Conservation (phyloP, 306 rosid genomes). For the Dicorynia guianensis region DNA sequence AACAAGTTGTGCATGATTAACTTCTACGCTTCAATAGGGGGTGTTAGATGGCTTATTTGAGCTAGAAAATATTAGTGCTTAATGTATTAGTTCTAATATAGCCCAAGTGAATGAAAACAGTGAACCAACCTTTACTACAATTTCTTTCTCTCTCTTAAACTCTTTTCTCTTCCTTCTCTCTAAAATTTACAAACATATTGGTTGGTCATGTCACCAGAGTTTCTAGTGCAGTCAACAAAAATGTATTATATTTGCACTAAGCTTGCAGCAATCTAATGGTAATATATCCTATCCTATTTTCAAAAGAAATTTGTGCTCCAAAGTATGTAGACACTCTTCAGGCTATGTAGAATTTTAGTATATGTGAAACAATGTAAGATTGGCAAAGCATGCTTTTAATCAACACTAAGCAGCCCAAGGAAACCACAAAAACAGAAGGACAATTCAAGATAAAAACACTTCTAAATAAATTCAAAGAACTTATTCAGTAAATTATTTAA, state of each 20-base stretch:
- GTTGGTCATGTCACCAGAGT: not conserved
- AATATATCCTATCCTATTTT: not conserved
- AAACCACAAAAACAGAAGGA: not conserved
- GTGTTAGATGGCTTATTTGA: too few relatives aligned
- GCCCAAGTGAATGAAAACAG: too few relatives aligned
- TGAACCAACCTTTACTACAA: too few relatives aligned
- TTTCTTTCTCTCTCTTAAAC: too few relatives aligned
- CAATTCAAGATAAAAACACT: not conserved
- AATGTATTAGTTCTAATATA: too few relatives aligned
- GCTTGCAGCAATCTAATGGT: not conserved
- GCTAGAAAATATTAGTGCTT: too few relatives aligned
- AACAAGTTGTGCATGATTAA: too few relatives aligned
- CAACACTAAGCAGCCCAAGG: not conserved
- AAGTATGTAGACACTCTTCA: too few relatives aligned
- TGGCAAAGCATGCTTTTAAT: conserved; percentile 1
- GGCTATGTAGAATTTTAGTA: conserved; percentile 3
- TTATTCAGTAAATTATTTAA: not conserved
- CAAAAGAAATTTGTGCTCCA: not conserved
- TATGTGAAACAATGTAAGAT: not conserved
- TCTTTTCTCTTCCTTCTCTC: too few relatives aligned
- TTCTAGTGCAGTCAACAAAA: not conserved
- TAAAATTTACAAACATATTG: too few relatives aligned
- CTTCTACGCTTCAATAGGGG: too few relatives aligned
- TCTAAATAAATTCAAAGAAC: not conserved
- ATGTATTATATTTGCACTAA: not conserved